Evolutionary conservation across 2,329 filamentous ascomycete genomes (phyloP), one percentile per base, ranked within the genome.

Genomic region (Zasmidium cellare): DNA sequence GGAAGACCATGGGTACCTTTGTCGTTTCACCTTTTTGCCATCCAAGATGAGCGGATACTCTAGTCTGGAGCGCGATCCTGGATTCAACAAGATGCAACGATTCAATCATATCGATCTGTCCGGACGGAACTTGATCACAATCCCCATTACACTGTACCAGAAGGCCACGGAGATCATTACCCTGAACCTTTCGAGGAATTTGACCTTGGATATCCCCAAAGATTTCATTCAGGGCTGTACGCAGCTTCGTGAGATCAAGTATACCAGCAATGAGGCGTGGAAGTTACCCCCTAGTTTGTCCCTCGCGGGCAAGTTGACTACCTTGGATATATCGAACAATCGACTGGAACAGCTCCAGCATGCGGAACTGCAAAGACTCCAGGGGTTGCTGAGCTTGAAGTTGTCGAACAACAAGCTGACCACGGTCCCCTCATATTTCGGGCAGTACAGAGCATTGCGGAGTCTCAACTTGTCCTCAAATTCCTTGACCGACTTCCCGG

Each of bases 1-100:
- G 57, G 94, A 99, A 74, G 94, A 99, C 78, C 96, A 97, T 74
- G 96, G 92, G 72, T 99, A 97, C 68, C 83, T 99, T 12, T 96
- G 92, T 71, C 90, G 94, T 5, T 97, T 99, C 77, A 91, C 94
- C 59, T 99, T 99, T 75, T 80, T 97, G 58, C 92, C 93, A 16
- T 88, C 90, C 19, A 90, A 93, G 69, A 89, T 96, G 73, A 92
- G 87, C 72, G 91, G 92, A 50, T 92, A 79, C 63, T 79, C 87
- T 46, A 86, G 83, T 59, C 80, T 90, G 22, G 88, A 92, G 64
- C 81, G 82, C 63, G 93, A 97, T 68, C 84, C 92, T 51, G 89
- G 88, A 23, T 86, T 96, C 63, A 87, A 84, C 70, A 92, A 91
- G 69, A 85, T 89, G 73, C 88, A 92, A 67, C 97, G 96, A 71